phyloP scores from a whole-genome alignment of 176 grass and related monocot genomes.

The Paspalum notatum region DNA sequence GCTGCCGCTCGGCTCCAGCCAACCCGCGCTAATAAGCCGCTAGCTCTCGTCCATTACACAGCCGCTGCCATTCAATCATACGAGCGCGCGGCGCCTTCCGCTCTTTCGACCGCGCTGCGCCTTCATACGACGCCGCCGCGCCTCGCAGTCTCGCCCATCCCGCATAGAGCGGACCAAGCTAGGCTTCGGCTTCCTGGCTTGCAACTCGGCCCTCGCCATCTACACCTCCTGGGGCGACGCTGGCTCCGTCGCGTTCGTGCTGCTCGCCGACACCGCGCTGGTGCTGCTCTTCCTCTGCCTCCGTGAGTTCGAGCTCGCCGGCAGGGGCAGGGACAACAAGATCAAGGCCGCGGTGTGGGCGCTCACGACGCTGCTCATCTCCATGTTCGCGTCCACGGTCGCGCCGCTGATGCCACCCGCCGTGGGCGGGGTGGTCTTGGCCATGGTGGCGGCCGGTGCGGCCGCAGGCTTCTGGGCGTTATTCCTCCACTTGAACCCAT shows the following conservation, averaged over 20 bases:
- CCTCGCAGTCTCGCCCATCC: too few species aligned
- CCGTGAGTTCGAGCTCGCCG: neutral
- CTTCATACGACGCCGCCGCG: too few species aligned
- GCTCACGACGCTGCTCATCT: slow-evolving; percentile 20
- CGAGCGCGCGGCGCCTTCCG: too few species aligned
- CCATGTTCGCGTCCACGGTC: slow-evolving; percentile 3
- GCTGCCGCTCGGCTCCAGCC: too few species aligned
- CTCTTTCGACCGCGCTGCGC: too few species aligned
- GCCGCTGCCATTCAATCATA: too few species aligned
- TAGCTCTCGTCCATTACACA: too few species aligned
- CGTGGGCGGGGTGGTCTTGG: neutral
- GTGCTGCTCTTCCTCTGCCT: slow-evolving; percentile 5
- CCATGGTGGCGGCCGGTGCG: neutral
- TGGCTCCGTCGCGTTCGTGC: neutral
- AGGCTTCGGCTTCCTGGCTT: neutral
- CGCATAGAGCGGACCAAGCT: neutral
- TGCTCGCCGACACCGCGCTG: neutral
- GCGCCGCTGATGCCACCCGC: slow-evolving; percentile 21
- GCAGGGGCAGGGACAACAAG: neutral
- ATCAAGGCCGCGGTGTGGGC: neutral
- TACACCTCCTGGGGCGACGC: neutral
- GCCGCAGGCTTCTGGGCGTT: neutral
- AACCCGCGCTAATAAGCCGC: too few species aligned
- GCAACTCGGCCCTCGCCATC: neutral
- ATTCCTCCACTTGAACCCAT: neutral